Conservation (phyloP, 148 eudicot species). For the Rhododendron ovatum region DNA sequence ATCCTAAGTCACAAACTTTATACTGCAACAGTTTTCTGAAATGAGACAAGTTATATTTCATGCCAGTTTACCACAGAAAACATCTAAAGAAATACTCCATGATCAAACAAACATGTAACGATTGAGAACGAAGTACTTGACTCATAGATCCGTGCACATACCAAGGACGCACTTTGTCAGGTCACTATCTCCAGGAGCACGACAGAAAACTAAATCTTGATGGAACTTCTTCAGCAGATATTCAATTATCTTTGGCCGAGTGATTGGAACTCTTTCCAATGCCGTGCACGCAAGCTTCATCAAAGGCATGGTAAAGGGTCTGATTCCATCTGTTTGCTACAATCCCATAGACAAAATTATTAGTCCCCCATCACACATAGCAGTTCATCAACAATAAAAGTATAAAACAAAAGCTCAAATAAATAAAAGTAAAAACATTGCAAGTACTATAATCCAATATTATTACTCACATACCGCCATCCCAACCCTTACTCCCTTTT, state of each 20-base stretch:
- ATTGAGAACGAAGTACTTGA: neutral
- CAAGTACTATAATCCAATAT: neutral
- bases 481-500: neutral
- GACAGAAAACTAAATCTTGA: constrained; percentile 91
- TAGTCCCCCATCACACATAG: neutral
- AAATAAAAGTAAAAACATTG: neutral
- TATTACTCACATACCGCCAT: neutral
- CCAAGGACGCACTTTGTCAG: constrained; percentile 67
- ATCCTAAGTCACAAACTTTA: neutral
- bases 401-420: neutral
- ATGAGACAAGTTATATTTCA: neutral
- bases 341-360: constrained; percentile 19
- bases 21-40: neutral
- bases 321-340: constrained; percentile 86
- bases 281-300: constrained; percentile 94
- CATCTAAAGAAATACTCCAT: neutral
- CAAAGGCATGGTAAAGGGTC: constrained; percentile 95
- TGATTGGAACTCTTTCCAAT: constrained; percentile 83
- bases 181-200: constrained; percentile 72
- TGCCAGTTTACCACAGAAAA: neutral
- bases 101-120: neutral
- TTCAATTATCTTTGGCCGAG: constrained; percentile 64
- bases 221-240: constrained; percentile 68
- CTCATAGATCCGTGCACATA: constrained; percentile 20
- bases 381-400: neutral